phyloP scores from a whole-genome alignment of 768 basidiomycete species.

The Termitomyces sp. region DNA sequence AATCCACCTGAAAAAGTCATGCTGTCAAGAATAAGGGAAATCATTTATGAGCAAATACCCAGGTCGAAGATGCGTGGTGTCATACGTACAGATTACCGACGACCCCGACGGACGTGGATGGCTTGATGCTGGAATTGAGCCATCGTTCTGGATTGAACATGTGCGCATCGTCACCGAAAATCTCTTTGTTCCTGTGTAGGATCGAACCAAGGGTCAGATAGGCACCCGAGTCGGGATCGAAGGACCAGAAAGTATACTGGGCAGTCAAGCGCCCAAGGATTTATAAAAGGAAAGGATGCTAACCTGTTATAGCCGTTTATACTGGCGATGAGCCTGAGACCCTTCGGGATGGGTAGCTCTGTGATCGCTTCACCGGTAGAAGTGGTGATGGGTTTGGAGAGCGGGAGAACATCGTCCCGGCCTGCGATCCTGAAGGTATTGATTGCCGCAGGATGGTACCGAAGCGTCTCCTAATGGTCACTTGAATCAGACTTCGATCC shows the following conservation, averaged over 20 bases:
- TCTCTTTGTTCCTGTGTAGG: constrained; percentile 30
- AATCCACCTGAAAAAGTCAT: constrained; percentile 31
- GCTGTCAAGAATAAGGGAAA: constrained; percentile 10
- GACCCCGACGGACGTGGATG: constrained; percentile 42
- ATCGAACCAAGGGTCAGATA: not conserved
- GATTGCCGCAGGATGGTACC: constrained; percentile 39
- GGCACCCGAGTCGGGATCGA: not conserved
- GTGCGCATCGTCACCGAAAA: constrained; percentile 48
- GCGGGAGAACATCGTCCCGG: constrained; percentile 56
- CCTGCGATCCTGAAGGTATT: constrained; percentile 36
- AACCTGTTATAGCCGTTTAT: constrained; percentile 55
- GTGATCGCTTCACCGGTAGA: constrained; percentile 40
- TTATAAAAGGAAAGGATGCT: not conserved
- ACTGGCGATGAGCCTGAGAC: constrained; percentile 45
- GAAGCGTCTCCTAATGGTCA: constrained; percentile 38
- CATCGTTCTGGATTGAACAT: constrained; percentile 49
- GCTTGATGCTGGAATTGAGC: constrained; percentile 37
- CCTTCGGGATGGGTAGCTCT: constrained; percentile 50
- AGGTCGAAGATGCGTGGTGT: not conserved
- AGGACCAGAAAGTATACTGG: not conserved
- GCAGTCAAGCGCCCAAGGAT: not conserved
- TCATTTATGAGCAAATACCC: constrained; percentile 5
- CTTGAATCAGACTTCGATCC: not conserved
- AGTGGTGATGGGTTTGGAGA: constrained; percentile 48
- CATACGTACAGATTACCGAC: constrained; percentile 43